Conservation (phyloP, 176 grass and related monocot genomes). For the Eleusine indica region DNA sequence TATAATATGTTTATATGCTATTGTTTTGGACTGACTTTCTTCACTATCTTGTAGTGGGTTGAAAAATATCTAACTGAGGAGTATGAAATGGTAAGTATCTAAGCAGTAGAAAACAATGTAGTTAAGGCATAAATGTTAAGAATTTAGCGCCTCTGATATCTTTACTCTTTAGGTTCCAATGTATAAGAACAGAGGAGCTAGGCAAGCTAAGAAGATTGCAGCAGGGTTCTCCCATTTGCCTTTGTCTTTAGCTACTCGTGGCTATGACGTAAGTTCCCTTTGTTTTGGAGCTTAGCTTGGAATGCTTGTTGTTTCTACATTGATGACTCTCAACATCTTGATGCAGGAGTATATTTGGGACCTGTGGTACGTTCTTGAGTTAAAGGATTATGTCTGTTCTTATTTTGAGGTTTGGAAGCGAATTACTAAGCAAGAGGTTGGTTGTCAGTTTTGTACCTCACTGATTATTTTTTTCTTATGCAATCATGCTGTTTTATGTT, state of each 20-base stretch:
- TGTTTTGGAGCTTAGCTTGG: neutral
- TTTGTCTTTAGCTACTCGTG: neutral
- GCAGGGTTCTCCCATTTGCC: conserved; percentile 10
- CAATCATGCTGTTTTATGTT: neutral
- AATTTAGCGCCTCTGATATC: neutral
- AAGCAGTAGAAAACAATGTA: neutral
- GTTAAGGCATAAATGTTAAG: neutral
- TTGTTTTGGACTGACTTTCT: neutral
- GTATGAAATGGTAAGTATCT: neutral
- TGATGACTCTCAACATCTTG: neutral
- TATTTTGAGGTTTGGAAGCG: conserved; percentile 30
- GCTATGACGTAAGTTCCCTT: neutral
- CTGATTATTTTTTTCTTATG: neutral
- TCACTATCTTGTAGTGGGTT: conserved; percentile 18
- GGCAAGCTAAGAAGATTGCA: conserved; percentile 10
- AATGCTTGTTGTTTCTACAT: neutral
- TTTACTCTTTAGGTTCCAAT: neutral
- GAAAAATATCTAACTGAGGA: neutral
- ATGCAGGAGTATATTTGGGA: neutral
- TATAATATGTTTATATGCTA: neutral
- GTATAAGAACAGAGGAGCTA: neutral
- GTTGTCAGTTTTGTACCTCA: neutral
- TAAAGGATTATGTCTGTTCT: neutral
- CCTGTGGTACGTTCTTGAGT: neutral
- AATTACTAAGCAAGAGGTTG: neutral